A percentile compares a stretch with the other conserved stretches of the same genome.
Evolutionary conservation across 805 yeast genomes (phyloP).

Genomic region (Ogataea pignaliae): DNA sequence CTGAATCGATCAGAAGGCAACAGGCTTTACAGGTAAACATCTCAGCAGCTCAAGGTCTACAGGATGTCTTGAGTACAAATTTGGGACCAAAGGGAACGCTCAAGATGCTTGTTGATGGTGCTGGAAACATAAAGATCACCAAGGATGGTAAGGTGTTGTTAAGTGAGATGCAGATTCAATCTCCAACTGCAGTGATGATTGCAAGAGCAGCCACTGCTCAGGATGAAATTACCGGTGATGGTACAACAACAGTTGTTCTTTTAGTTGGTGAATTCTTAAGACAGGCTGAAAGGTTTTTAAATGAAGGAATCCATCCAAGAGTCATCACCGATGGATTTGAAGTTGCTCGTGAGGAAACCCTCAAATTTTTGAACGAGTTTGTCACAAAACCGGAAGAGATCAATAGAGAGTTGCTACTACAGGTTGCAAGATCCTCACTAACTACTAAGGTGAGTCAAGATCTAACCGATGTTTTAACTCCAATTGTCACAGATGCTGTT

Average conservation of each 20-base stretch:
- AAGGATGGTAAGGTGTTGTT: constrained; percentile 94
- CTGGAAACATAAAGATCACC: constrained; percentile 91
- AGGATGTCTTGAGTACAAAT: constrained; percentile 85
- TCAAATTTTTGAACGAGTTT: constrained; percentile 65
- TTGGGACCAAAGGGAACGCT: constrained; percentile 96
- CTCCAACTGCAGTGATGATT: constrained; percentile 85
- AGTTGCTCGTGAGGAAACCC: constrained; percentile 70
- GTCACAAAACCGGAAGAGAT: constrained; percentile 49
- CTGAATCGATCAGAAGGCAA: constrained; percentile 91
- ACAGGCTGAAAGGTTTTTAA: constrained; percentile 87
- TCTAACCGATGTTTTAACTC: constrained; percentile 76
- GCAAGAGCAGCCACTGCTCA: constrained; percentile 98
- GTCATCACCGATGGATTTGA: constrained; percentile 95
- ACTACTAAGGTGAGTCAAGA: constrained; percentile 81
- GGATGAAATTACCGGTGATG: constrained; percentile 99
- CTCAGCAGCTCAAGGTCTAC: constrained; percentile 95
- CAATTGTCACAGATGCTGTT: constrained; percentile 96
- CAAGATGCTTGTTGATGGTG: constrained; percentile 95
- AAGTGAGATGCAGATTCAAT: constrained; percentile 94
- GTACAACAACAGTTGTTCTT: constrained; percentile 92
- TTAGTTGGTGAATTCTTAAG: constrained; percentile 91
- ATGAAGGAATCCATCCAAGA: constrained; percentile 96
- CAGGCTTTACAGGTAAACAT: constrained; percentile 96
- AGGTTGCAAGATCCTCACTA: constrained; percentile 87
- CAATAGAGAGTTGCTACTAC: constrained; percentile 84